Evolutionary conservation across 2,329 filamentous ascomycete genomes (phyloP).

Genomic region (Trichophyton benhamiae): DNA sequence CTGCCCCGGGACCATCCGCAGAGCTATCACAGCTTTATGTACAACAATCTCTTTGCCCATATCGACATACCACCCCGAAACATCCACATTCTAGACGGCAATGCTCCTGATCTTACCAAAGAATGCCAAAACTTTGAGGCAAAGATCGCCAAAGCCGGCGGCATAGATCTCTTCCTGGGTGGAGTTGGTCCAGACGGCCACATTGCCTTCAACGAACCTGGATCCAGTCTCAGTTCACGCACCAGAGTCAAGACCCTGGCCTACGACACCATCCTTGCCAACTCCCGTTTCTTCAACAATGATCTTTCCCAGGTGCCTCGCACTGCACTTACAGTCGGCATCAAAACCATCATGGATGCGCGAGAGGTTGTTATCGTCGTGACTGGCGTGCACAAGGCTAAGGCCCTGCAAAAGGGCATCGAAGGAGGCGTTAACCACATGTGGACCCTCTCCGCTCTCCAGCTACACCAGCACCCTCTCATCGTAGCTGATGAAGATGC

Average conservation of each 20-base stretch:
- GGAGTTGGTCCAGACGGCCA: constrained; percentile 79
- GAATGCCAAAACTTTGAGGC: constrained; percentile 72
- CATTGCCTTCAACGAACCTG: constrained; percentile 84
- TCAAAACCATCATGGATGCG: constrained; percentile 70
- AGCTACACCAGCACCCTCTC: constrained; percentile 69
- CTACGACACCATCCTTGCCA: constrained; percentile 75
- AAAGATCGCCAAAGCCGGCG: constrained; percentile 59
- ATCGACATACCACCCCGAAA: constrained; percentile 71
- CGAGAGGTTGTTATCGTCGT: constrained; percentile 74
- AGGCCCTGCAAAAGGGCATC: constrained; percentile 66
- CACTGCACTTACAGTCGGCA: constrained; percentile 74
- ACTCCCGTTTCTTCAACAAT: constrained; percentile 71
- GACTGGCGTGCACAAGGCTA: constrained; percentile 66
- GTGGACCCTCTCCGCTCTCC: constrained; percentile 75
- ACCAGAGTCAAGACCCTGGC: constrained; percentile 79
- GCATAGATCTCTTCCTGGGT: constrained; percentile 75
- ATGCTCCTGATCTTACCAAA: constrained; percentile 59
- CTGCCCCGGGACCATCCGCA: constrained; percentile 71
- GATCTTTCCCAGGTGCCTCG: constrained; percentile 62
- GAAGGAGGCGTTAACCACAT: constrained; percentile 78
- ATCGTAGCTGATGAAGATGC: constrained; percentile 75
- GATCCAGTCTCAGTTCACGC: constrained; percentile 61
- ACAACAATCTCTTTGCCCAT: constrained; percentile 79
- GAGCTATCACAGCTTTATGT: constrained; percentile 88
- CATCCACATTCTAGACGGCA: constrained; percentile 75